Evolutionary conservation across 768 basidiomycete genomes (phyloP), one percentile per base, ranked within the genome.

Genomic region (Sarcomyxa edulis): DNA sequence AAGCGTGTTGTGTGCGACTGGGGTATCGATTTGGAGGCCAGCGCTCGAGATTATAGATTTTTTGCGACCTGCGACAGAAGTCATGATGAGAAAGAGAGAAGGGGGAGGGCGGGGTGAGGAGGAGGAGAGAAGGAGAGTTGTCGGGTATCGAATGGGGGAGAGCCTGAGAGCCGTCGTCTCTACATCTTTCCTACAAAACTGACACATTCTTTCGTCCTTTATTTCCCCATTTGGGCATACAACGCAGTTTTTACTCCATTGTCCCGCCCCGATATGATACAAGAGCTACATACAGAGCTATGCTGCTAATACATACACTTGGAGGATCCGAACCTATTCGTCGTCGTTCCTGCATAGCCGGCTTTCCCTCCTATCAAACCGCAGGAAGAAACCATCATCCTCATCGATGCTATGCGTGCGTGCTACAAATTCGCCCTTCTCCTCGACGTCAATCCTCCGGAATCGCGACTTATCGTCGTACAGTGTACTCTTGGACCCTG

Each of bases 1-100:
- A 44, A 89, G 82, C 35, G 83, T 89, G 69, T 85, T 89, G 56
- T 80, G 78, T 50, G 78, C 77, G 51, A 81, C 71, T 29, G 84
- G 84, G 11, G 75, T 76, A 60, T 89, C 87, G 58, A 85, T 83
- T 32, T 76, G 68, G 42, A 84, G 68, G 52, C 69, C 76, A 36
- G 74, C 64, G 51, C 66, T 75, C 43, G 82, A 78, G 41, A 76
- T 71, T 50, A 86, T 76, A 40, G 84, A 85, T 65, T 85, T 88
- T 78, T 85, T 87, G 54, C 87, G 80, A 61, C 71, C 78, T 52
- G 82, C 72, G 60, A 70, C 69, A 32, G 70, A 64, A 60, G 71
- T 61, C 73, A 72, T 74, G 30, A 29, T 26, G 34, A 16, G 27
- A 18, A 35, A 30, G 23, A 28, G 35, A 25, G 22, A 42, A 39